Evolutionary conservation across 768 basidiomycete species (phyloP), one percentile per base, ranked within the genome.

Genomic region (Tricholoma flavovirens): DNA sequence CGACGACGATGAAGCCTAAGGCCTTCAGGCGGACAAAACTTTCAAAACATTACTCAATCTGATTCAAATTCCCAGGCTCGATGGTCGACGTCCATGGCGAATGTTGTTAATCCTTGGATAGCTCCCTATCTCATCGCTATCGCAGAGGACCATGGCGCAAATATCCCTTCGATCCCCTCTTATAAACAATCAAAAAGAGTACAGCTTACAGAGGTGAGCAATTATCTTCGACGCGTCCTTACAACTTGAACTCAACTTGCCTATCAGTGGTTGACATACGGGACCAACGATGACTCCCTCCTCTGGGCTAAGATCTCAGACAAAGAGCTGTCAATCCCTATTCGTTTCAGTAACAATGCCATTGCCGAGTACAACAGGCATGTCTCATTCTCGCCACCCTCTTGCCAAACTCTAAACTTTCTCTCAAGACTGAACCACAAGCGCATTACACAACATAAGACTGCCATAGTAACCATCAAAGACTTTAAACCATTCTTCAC

Each of bases 281-380:
- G 74, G 5, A 58, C 64, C 33, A 62, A 69, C 17, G 61, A 64
- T 5, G 64, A 75, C 33, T 73, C 77, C 43, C 66, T 67, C 17
- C 64, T 88, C 15, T 90, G 88, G 87, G 86, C 80, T 1, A 69
- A 71, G 45, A 66, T 83, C 12, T 87, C 86, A 1, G 88, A 90
- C 67, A 83, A 79, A 62, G 57, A 70, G 2, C 62, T 78, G 56
- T 60, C 58, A 12, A 69, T 88, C 15, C 77, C 83, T 4, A 75
- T 83, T 4, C 80, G 80, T 30, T 80, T 90, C 62, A 79, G 75
- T 36, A 73, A 70, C 59, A 72, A 78, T 5, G 85, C 86, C 1
- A 67, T 83, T 12, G 62, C 65, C 29, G 64, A 69, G 15, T 86
- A 77, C 62, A 68, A 69, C 38, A 65, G 59, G 77, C 75, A 53